Base-by-base conservation (phyloP, 2,329 filamentous ascomycete genomes). In the Kalmusia sp. region DNA sequence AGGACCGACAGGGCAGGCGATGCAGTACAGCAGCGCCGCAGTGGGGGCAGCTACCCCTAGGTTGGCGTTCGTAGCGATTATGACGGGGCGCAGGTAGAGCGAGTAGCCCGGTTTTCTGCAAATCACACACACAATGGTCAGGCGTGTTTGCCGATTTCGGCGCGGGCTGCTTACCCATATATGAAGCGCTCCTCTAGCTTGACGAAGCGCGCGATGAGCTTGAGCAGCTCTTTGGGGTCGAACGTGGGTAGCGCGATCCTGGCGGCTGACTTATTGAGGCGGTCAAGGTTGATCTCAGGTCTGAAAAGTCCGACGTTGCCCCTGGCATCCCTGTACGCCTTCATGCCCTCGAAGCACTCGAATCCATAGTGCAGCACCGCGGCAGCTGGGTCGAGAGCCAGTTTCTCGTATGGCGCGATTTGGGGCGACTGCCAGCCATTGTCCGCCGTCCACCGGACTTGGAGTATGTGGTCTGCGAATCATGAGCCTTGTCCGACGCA, bases 401-500 rank as follows among this genome's bases (percentile, higher is more conserved):
- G 12, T 3, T 45, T 17, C 28, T 45, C 17, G 19, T 45, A 45
- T 15, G 41, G 41, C 17, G 28, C 28, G 41, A 45, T 45, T 19
- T 34, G 27, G 17, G 41, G 28, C 17, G 41, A 7, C 14, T 22
- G 28, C 41, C 41, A 45, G 27, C 41, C 41, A 6, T 24, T 7
- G 15, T 22, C 27, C 12, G 41, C 28, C 12, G 28, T 45, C 41
- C 41, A 45, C 6, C 19, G 28, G 41, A 45, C 28, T 34, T 33
- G 28, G 27, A 45, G 41, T 8, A 45, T 45, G 28, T 45, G 41
- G 19, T 45, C 41, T 45, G 65, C 89, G 89, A 96, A 30, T 43
- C 39, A 43, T 43, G 39, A 43, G 39, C 39, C n/a, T 17, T 17
- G 15, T 30, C 15, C 24, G 39, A 43, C 39, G 25, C 39, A 43